Conservation (phyloP, 2,329 filamentous ascomycete genomes). For the Hymenoscyphus fraxineus region DNA sequence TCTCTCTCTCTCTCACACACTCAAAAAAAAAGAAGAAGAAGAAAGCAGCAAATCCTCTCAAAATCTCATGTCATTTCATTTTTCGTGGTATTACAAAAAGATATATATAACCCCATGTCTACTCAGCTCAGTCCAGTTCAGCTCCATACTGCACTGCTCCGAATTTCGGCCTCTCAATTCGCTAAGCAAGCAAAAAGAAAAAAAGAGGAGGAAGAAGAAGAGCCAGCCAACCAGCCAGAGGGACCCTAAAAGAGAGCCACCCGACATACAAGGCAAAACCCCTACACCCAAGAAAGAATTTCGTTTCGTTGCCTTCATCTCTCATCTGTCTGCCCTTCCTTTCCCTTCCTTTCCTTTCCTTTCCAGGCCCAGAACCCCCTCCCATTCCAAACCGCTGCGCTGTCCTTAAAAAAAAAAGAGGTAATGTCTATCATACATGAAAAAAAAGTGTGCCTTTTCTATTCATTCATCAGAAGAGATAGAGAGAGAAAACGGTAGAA, state of each 20-base stretch:
- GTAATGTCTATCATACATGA: constrained; percentile 30
- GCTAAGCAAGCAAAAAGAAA: no score
- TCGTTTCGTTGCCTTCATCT: neutral
- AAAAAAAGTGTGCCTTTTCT: constrained; percentile 18
- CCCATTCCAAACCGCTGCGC: neutral
- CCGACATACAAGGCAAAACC: neutral
- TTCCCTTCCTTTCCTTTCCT: no score
- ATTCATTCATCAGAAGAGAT: constrained; percentile 7
- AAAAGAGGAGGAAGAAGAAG: no score
- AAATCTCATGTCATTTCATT: neutral
- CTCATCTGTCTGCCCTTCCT: no score
- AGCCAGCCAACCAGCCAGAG: no score
- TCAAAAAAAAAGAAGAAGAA: no score
- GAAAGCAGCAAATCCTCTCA: neutral
- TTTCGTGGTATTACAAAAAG: constrained; percentile 1
- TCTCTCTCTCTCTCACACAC: no score
- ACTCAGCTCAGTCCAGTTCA: neutral
- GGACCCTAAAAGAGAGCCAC: no score
- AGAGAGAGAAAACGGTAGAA: neutral
- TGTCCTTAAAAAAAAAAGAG: neutral
- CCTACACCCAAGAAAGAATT: neutral
- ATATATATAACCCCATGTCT: neutral
- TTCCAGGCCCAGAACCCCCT: no score
- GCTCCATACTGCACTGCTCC: no score
- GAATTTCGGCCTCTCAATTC: no score